Evolutionary conservation across 169 alveolate species (phyloP).

Genomic region (Plasmodium berghei): DNA sequence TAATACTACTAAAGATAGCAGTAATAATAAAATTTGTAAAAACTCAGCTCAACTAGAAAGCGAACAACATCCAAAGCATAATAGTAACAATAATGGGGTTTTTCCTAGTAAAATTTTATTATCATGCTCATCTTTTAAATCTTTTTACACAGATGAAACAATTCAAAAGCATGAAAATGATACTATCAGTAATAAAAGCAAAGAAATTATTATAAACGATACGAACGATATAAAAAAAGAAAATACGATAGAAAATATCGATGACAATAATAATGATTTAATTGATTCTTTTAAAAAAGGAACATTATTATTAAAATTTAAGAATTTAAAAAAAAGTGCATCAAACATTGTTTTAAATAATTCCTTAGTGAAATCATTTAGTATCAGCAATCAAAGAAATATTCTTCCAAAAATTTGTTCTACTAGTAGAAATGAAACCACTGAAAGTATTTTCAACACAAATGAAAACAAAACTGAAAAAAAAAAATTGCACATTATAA

Average conservation of each 20-base stretch:
- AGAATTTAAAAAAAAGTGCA: too few relatives aligned
- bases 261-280: too few relatives aligned
- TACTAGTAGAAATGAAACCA: too few relatives aligned
- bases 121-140: not conserved
- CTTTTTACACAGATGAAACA: not conserved
- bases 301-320: too few relatives aligned
- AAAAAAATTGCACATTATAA: not conserved
- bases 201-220: not conserved
- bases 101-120: not conserved
- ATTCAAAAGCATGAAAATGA: not conserved
- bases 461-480: too few relatives aligned
- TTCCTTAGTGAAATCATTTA: too few relatives aligned
- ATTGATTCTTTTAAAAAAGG: too few relatives aligned
- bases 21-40: not conserved
- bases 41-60: not conserved
- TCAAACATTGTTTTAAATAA: too few relatives aligned
- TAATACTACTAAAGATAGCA: not conserved
- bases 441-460: too few relatives aligned
- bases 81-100: not conserved
- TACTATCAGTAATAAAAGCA: not conserved
- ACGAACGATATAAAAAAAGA: not conserved
- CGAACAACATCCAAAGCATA: not conserved
- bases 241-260: not conserved
- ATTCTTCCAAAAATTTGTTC: too few relatives aligned
- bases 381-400: too few relatives aligned